A percentile compares a stretch with the other conserved stretches of the same genome.
Evolutionary conservation across 495 filamentous ascomycete species (phyloP).

Genomic region (Hypoxylon fragiforme): DNA sequence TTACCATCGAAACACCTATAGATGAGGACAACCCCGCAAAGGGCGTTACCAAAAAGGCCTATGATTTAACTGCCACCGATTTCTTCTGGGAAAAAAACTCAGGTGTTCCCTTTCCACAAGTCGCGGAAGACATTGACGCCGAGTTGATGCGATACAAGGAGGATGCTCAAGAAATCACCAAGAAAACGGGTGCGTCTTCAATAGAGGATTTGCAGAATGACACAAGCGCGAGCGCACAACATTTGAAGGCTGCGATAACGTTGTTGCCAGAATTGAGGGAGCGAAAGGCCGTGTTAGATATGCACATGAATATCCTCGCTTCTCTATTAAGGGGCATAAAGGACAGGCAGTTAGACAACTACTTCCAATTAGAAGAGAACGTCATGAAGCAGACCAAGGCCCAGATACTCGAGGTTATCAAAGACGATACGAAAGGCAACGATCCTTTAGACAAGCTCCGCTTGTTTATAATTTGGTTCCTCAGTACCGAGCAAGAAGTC

Average conservation of each 20-base stretch:
- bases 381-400: constrained; percentile 90
- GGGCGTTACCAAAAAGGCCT: constrained; percentile 75
- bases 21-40: constrained; percentile 76
- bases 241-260: constrained; percentile 94
- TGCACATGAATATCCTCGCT: constrained; percentile 99
- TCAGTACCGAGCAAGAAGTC: constrained; percentile 91
- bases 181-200: constrained; percentile 88
- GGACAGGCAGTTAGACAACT: constrained; percentile 92
- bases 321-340: constrained; percentile 86
- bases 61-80: constrained; percentile 88
- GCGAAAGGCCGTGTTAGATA: constrained; percentile 87
- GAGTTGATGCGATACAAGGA: constrained; percentile 95
- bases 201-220: constrained; percentile 94
- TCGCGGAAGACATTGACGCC: constrained; percentile 92
- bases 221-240: constrained; percentile 82
- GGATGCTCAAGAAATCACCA: constrained; percentile 91
- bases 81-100: constrained; percentile 98
- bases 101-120: constrained; percentile 90
- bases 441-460: constrained; percentile 86
- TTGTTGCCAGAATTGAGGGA: constrained; percentile 89
- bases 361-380: constrained; percentile 92
- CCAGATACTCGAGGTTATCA: constrained; percentile 87
- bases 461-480: constrained; percentile 95
- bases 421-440: constrained; percentile 76
- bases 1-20: constrained; percentile 80